Percentiles rank a stretch among this genome's conserved stretches.
phyloP scores from a whole-genome alignment of 805 yeast genomes.

The Yamadazyma sp. region DNA sequence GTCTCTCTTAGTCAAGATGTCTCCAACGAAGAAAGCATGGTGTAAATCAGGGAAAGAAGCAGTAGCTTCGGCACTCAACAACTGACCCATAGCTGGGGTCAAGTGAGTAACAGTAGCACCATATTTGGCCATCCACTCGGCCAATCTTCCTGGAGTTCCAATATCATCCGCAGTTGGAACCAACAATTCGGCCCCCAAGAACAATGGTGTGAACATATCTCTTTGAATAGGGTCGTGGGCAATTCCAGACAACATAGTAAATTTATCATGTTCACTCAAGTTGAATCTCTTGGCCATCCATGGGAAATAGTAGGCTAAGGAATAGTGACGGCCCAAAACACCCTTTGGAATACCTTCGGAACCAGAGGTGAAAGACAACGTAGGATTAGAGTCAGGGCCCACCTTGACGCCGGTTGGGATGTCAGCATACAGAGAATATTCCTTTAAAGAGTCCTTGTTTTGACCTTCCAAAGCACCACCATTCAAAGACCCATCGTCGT shows the following conservation, averaged over 20 bases:
- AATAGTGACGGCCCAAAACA: slow-evolving; percentile 95
- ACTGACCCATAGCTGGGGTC: slow-evolving; percentile 99
- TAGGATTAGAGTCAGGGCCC: slow-evolving; percentile 98
- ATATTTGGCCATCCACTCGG: slow-evolving; percentile 93
- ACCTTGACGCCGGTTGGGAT: slow-evolving; percentile 83
- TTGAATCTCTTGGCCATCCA: slow-evolving; percentile 95
- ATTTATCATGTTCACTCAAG: slow-evolving; percentile 74
- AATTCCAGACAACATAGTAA: slow-evolving; percentile 97
- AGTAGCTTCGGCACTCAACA: slow-evolving; percentile 91
- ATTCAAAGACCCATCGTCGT: slow-evolving; percentile 66
- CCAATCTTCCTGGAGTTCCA: slow-evolving; percentile 96
- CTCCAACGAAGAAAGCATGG: slow-evolving; percentile 98
- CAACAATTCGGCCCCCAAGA: slow-evolving; percentile 87
- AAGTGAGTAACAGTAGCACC: slow-evolving; percentile 95
- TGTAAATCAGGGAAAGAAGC: slow-evolving; percentile 82
- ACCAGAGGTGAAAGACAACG: slow-evolving; percentile 94
- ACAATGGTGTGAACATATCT: slow-evolving; percentile 97
- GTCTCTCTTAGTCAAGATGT: slow-evolving; percentile 94
- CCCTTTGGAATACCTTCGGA: slow-evolving; percentile 99
- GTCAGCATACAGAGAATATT: slow-evolving; percentile 46
- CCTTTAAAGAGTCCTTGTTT: slow-evolving; percentile 48
- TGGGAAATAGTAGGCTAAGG: slow-evolving; percentile 95
- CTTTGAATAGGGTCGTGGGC: slow-evolving; percentile 99
- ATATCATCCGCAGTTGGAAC: slow-evolving; percentile 97
- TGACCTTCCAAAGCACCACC: slow-evolving; percentile 50